Conservation (phyloP, 2,329 filamentous ascomycete genomes). For the Fusarium tanahbumbuense region DNA sequence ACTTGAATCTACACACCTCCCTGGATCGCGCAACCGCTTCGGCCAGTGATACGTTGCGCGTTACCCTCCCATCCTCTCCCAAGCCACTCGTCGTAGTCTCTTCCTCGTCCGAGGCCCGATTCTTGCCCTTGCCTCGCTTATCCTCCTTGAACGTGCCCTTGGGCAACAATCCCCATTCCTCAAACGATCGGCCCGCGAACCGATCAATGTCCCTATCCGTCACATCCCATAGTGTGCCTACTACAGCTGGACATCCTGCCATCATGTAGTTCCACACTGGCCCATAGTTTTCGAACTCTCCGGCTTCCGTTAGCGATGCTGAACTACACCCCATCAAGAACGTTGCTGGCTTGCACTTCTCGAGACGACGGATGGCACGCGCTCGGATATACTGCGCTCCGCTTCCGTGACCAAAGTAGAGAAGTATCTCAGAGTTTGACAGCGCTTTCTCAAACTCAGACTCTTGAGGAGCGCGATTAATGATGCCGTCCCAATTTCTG, state of each 20-base stretch:
- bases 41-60: constrained; percentile 70
- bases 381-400: constrained; percentile 94
- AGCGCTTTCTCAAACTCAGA: constrained; percentile 79
- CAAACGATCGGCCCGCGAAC: constrained; percentile 82
- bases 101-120: constrained; percentile 40
- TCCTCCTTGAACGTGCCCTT: constrained; percentile 58
- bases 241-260: constrained; percentile 84
- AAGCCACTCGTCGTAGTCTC: constrained; percentile 41
- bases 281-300: constrained; percentile 90
- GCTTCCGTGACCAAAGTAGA: constrained; percentile 97
- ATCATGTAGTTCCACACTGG: constrained; percentile 93
- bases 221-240: constrained; percentile 97
- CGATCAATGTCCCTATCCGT: constrained; percentile 98
- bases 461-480: constrained; percentile 78
- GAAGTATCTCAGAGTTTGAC: constrained; percentile 74
- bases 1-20: constrained; percentile 84
- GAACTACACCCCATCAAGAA: constrained; percentile 97
- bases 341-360: constrained; percentile 78
- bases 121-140: constrained; percentile 46
- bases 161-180: constrained; percentile 83
- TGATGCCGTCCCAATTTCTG: constrained; percentile 77
- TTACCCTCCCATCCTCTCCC: constrained; percentile 40
- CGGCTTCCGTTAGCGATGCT: constrained; percentile 79
- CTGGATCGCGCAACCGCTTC: constrained; percentile 82
- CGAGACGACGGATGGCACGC: constrained; percentile 81